Percentiles rank a stretch among this genome's conserved stretches.
Conservation (phyloP, 2,329 filamentous ascomycete species). For the Pseudocercospora cruenta region DNA sequence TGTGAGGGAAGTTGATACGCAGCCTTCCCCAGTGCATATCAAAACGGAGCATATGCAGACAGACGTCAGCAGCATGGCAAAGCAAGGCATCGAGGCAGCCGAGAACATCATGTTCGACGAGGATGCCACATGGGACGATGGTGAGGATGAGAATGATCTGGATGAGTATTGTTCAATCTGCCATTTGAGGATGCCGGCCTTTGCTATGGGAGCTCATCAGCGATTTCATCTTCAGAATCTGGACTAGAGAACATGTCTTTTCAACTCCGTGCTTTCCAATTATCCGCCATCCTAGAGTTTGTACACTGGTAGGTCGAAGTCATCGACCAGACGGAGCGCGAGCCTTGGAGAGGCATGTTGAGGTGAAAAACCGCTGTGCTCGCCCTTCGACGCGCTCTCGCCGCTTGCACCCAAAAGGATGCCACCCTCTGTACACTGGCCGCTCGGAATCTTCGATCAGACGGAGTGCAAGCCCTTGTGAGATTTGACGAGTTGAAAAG, state of each 20-base stretch:
- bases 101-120: constrained; percentile 19
- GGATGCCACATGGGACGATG: constrained; percentile 28
- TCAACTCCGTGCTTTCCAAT: not conserved
- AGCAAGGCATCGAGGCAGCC: constrained; percentile 3
- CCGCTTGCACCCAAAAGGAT: too few species aligned
- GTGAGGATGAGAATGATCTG: constrained; percentile 23
- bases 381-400: too few species aligned
- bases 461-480: not conserved
- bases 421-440: too few species aligned
- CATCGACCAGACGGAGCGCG: too few species aligned
- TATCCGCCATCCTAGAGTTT: not conserved
- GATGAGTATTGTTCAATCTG: constrained; percentile 52
- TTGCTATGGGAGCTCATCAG: constrained; percentile 62
- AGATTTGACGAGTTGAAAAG: not conserved
- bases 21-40: not conserved
- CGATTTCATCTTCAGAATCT: constrained; percentile 50
- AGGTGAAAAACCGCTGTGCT: too few species aligned
- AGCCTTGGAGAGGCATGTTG: too few species aligned
- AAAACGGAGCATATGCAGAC: not conserved
- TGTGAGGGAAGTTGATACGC: constrained; percentile 49
- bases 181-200: constrained; percentile 58
- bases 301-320: not conserved
- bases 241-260: not conserved
- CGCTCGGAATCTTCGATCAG: not conserved
- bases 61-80: not conserved